Base-by-base conservation (phyloP, 257 asterid genomes). In the Nicotiana benthamiana region DNA sequence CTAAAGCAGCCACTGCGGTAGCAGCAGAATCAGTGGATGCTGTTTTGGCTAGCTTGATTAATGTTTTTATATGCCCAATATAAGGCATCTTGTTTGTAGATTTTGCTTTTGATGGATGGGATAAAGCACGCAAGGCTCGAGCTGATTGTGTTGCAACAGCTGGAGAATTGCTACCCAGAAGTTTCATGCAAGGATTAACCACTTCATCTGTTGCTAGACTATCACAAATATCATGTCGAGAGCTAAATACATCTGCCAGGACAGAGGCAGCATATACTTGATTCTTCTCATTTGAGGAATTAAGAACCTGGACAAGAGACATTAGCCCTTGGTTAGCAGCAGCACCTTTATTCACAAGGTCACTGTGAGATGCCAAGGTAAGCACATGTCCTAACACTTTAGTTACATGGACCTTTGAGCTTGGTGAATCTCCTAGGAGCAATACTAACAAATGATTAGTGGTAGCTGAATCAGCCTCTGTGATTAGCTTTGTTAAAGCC, bases 351-450 rank as follows among this genome's bases (percentile, higher is more conserved):
- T 84, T 81, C 76, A 90, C 92, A 54, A 94, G 93, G 83, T 94
- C 98, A 80, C 81, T 79, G 56, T 86, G 87, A 16, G 95, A 87
- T 83, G 98, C 94, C 65, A 81, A 76, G 72, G 93, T 85, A 87
- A 94, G 97, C 79, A 91, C 89, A 87, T 94, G 98, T 51, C 98
- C 98, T 80, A 94, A 82, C 84, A 91, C 98, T 79, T 87, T 86
- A 84, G 89, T 87, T 80, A 94, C 75, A 27, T 88, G 87, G 46
- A 80, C 88, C 89, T 94, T 94, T 79, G 97, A 90, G 81, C 83
- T 88, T 79, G 97, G 93, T 57, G 90, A 74, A 64, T 91, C 91
- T 63, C 91, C 97, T 54, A 86, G 78, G 85, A 94, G 97, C 91
- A 94, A 74, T 59, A 88, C 86, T 82, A 90, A 81, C 83, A 94